Evolutionary conservation across 495 filamentous ascomycete genomes (phyloP), one percentile per base, ranked within the genome.

Genomic region (Cudoniella acicularis): DNA sequence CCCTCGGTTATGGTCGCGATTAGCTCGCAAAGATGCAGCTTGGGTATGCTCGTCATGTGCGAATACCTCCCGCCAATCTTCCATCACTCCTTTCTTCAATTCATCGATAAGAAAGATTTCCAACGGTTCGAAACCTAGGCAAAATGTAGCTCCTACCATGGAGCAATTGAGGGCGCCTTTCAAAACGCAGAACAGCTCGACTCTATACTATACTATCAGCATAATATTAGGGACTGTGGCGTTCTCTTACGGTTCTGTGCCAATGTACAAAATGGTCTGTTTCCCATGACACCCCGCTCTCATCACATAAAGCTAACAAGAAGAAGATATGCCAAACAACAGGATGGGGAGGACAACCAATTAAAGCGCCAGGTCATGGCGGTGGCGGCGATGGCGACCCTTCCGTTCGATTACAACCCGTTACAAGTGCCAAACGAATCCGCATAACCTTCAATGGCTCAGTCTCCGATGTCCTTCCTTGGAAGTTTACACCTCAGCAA

Each of bases 401-500:
- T 24, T 78, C 90, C 11, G 72, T 75, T 21, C 88, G 89, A 30
- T 83, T 98, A 25, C 78, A 80, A 23, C 94, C 94, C 20, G 87
- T 96, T n/a, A 88, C 82, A 1, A 75, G 81, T 68, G 87, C 89
- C 21, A 87, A 86, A 52, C 91, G 94, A 24, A 88, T 99, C 51
- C 89, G 92, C 25, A 92, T 99, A 53, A 97, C 95, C 42, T 99
- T 99, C 82, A 91, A 88, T 65, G 89, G 91, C 47, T 95, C 90
- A 3, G 91, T 96, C 1, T 98, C 94, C 0, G 93, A 97, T 70
- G 84, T 96, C 11, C 80, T 99, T 49, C 92, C 92, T 2, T 99
- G 94, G 94, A 96, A 96, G 69, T 99, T 99, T 71, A 85, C 83
- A 2, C 94, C 94, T 1, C 95, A 99, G 73, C 94, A 99, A 73